phyloP scores from a whole-genome alignment of 2,329 filamentous ascomycete genomes.

The Cadophora sp. region DNA sequence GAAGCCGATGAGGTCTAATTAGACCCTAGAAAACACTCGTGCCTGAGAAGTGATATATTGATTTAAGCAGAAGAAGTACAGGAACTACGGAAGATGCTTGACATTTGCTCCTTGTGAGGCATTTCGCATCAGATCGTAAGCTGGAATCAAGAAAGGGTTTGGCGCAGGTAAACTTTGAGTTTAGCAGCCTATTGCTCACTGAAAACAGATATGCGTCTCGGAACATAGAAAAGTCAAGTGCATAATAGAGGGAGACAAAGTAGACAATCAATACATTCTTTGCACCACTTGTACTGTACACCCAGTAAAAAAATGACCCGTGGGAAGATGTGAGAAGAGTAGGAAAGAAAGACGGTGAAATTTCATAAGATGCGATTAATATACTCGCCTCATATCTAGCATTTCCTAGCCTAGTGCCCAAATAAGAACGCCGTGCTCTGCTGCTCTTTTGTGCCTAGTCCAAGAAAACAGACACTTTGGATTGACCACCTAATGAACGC shows the following conservation, averaged over 20 bases:
- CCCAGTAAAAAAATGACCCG: background rate
- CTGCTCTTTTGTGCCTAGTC: background rate
- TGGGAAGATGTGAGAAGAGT: background rate
- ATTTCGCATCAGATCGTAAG: background rate
- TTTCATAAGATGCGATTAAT: constrained; percentile 9
- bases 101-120: too few relatives aligned
- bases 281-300: background rate
- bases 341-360: background rate
- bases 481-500: constrained; percentile 23
- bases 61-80: background rate
- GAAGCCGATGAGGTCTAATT: background rate
- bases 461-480: background rate
- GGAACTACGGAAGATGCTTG: too few relatives aligned
- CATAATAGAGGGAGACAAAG: background rate
- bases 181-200: background rate
- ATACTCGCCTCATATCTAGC: constrained; percentile 1
- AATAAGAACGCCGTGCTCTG: constrained; percentile 24
- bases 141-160: background rate
- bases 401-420: background rate
- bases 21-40: background rate
- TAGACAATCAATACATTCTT: background rate
- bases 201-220: background rate
- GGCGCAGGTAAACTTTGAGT: background rate
- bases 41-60: background rate
- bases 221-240: background rate